phyloP scores from a whole-genome alignment of 2,329 filamentous ascomycete genomes.

The Penicillium sp. region DNA sequence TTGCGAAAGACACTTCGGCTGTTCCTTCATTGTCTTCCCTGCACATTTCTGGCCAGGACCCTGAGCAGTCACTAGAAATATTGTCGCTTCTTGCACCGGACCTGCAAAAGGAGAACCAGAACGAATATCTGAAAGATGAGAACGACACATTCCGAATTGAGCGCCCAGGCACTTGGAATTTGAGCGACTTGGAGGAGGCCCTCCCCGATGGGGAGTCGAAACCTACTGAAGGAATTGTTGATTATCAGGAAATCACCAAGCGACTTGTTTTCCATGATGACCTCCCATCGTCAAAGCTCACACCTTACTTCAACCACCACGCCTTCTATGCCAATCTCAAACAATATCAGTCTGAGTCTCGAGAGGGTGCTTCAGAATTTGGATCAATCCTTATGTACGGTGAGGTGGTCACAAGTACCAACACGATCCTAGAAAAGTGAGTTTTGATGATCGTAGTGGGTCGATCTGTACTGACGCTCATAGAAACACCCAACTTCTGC shows the following conservation, averaged over 20 bases:
- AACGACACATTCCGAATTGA: slow-evolving; percentile 81
- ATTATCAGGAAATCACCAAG: slow-evolving; percentile 75
- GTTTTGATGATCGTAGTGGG: slow-evolving; percentile 9
- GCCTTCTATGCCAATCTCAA: slow-evolving; percentile 72
- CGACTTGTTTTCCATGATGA: slow-evolving; percentile 71
- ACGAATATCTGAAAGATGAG: slow-evolving; percentile 75
- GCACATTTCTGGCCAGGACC: slow-evolving; percentile 72
- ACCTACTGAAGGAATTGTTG: slow-evolving; percentile 60
- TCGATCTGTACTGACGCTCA: not conserved
- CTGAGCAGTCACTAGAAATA: slow-evolving; percentile 67
- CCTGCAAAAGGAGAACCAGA: slow-evolving; percentile 63
- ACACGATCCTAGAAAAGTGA: slow-evolving; percentile 86
- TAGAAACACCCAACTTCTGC: slow-evolving; percentile 75
- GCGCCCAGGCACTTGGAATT: slow-evolving; percentile 62
- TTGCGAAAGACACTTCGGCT: slow-evolving; percentile 66
- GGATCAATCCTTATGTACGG: slow-evolving; percentile 80
- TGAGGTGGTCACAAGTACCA: slow-evolving; percentile 91
- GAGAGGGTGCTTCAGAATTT: slow-evolving; percentile 63
- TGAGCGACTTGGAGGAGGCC: slow-evolving; percentile 56
- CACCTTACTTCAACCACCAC: slow-evolving; percentile 82
- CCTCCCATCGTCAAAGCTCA: slow-evolving; percentile 69
- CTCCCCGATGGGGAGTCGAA: slow-evolving; percentile 42
- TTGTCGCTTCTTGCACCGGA: slow-evolving; percentile 63
- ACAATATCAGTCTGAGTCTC: slow-evolving; percentile 62
- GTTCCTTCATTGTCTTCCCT: slow-evolving; percentile 79